These are phyloP conservation scores for Gossypium herbaceum DNA, from an alignment of 345 rosid genomes.

Conservation along the genomic window DNA sequence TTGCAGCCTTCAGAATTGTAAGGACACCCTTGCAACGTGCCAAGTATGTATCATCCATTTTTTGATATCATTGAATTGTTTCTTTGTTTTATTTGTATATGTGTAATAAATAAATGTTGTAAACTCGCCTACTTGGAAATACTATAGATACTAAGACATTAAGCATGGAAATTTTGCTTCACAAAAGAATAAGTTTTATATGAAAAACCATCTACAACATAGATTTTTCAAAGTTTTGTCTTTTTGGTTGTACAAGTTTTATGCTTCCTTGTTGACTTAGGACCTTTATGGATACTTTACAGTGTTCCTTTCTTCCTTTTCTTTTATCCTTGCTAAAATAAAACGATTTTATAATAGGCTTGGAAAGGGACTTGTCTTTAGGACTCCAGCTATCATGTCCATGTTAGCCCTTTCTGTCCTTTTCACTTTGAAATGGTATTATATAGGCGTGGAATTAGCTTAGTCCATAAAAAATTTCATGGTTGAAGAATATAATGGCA, in stretches of 20 bases:
- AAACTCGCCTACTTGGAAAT: not conserved
- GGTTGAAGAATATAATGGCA: not conserved
- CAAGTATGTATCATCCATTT: constrained; percentile 49
- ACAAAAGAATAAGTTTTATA: not conserved
- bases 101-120: not conserved
- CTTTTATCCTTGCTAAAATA: no score
- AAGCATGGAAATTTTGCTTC: not conserved
- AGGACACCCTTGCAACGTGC: constrained; percentile 63
- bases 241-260: not conserved
- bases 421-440: not conserved
- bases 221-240: not conserved
- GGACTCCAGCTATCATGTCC: not conserved
- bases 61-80: not conserved
- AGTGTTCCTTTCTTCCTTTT: not conserved
- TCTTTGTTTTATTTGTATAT: not conserved
- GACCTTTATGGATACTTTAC: not conserved
- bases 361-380: not conserved
- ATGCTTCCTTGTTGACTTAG: not conserved
- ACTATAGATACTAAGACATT: no score
- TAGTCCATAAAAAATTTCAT: not conserved
- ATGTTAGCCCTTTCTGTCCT: not conserved
- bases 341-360: not conserved
- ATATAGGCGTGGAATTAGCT: not conserved
- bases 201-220: not conserved
- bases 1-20: constrained; percentile 79